Evolutionary conservation across 2,329 filamentous ascomycete species (phyloP).

Genomic region (Aschersonia sp.): DNA sequence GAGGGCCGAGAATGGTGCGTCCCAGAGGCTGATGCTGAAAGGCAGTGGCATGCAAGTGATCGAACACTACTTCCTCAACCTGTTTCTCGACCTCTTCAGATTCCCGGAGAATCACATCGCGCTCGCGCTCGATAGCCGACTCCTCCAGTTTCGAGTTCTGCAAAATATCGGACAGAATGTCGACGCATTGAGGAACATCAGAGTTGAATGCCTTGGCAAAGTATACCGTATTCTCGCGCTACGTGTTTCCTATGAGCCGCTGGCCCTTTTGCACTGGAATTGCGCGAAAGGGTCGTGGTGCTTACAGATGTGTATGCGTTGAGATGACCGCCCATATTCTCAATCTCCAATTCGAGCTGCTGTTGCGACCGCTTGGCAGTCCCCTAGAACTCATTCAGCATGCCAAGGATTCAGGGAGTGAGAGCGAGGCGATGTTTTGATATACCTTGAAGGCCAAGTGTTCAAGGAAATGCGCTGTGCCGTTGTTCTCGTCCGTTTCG

Average conservation of each 20-base stretch:
- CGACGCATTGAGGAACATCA: conserved; percentile 89
- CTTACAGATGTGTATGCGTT: conserved; percentile 98
- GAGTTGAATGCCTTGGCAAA: conserved; percentile 99
- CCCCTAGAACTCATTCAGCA: conserved; percentile 38
- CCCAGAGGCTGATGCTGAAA: conserved; percentile 94
- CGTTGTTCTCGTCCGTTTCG: conserved; percentile 97
- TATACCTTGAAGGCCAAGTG: conserved; percentile 98
- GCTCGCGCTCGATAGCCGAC: conserved; percentile 87
- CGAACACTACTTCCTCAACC: conserved; percentile 97
- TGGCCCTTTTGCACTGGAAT: conserved; percentile 6
- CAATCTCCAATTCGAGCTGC: conserved; percentile 97
- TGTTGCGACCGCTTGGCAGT: conserved; percentile 89
- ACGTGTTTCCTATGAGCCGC: conserved; percentile 13
- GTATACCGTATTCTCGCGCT: conserved; percentile 99
- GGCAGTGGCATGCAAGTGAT: conserved; percentile 95
- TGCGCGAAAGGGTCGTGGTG: conserved; percentile 11
- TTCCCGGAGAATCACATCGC: conserved; percentile 95
- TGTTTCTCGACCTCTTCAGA: conserved; percentile 99
- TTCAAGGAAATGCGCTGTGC: conserved; percentile 98
- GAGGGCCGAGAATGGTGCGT: conserved; percentile 92
- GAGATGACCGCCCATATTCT: conserved; percentile 98
- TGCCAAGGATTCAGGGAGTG: not conserved
- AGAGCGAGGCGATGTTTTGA: not conserved
- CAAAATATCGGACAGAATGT: conserved; percentile 97
- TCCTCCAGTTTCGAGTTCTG: conserved; percentile 98